Evolutionary conservation across 176 grass and related monocot species (phyloP).

Genomic region (Oryza longistaminata): DNA sequence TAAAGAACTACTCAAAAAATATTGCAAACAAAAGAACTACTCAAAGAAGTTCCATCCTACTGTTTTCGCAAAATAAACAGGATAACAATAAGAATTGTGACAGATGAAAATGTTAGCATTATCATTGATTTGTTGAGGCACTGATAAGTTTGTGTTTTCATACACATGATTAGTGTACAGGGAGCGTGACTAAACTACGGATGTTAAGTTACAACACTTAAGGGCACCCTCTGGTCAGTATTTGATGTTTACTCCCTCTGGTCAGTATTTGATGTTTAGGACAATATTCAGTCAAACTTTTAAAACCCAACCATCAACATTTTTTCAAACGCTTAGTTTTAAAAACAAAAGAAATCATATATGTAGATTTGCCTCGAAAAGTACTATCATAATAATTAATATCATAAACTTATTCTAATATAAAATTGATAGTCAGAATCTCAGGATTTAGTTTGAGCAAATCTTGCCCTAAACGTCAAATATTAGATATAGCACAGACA

Average conservation of each 20-base stretch:
- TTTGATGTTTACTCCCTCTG: too few relatives aligned
- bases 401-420: too few relatives aligned
- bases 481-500: constrained; percentile 21
- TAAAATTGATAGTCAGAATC: too few relatives aligned
- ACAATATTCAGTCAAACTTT: too few relatives aligned
- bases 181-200: neutral
- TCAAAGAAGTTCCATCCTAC: neutral
- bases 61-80: constrained; percentile 14
- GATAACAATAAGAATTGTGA: constrained; percentile 26
- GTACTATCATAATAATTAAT: too few relatives aligned
- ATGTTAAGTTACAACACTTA: neutral
- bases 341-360: too few relatives aligned
- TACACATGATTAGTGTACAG: neutral
- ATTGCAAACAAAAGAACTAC: neutral
- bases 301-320: too few relatives aligned
- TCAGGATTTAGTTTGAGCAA: too few relatives aligned
- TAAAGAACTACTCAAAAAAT: neutral
- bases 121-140: neutral
- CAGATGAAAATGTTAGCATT: neutral
- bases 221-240: neutral
- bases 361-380: too few relatives aligned
- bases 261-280: too few relatives aligned
- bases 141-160: neutral
- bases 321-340: too few relatives aligned
- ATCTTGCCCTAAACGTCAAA: too few relatives aligned